Percentiles rank a stretch among this genome's conserved stretches.
These are phyloP conservation scores for Xylariaceae sp. DNA, from an alignment of 2,329 filamentous ascomycete species.

Conservation along the genomic window DNA sequence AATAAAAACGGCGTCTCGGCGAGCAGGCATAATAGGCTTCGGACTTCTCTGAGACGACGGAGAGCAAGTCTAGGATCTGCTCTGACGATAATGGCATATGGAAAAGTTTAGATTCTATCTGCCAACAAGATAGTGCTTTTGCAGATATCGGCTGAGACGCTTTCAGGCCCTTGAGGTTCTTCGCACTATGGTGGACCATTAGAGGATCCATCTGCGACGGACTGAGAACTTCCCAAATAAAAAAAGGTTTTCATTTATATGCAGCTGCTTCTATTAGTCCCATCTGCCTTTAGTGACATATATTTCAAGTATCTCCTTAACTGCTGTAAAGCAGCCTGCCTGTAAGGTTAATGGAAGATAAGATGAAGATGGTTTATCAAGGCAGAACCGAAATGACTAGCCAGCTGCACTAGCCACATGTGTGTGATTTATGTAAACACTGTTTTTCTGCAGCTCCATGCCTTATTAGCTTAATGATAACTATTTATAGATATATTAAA, in stretches of 20 bases:
- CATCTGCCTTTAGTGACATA: not conserved
- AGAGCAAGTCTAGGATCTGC: slow-evolving; percentile 34
- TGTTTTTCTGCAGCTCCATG: too few species aligned
- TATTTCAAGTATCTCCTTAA: too few species aligned
- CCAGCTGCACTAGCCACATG: too few species aligned
- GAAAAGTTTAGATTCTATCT: slow-evolving; percentile 36
- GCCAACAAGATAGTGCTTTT: slow-evolving; percentile 36
- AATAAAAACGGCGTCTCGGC: slow-evolving; percentile 37
- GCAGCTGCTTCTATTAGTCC: not conserved
- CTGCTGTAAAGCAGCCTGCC: too few species aligned
- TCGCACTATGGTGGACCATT: slow-evolving; percentile 38
- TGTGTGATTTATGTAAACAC: too few species aligned
- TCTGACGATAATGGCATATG: slow-evolving; percentile 36
- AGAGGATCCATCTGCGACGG: slow-evolving; percentile 42
- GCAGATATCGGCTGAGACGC: slow-evolving; percentile 40
- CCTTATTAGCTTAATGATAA: too few species aligned
- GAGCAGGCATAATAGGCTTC: slow-evolving; percentile 37
- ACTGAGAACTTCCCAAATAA: slow-evolving; percentile 48
- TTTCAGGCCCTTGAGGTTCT: slow-evolving; percentile 41
- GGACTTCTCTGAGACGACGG: slow-evolving; percentile 30
- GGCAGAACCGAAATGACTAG: too few species aligned
- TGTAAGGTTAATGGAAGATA: too few species aligned
- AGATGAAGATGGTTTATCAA: too few species aligned
- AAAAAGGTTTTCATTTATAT: slow-evolving; percentile 35
- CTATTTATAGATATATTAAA: too few species aligned